Evolutionary conservation across 176 grass and related monocot genomes (phyloP), one percentile per base, ranked within the genome.

Genomic region (Paspalum notatum): DNA sequence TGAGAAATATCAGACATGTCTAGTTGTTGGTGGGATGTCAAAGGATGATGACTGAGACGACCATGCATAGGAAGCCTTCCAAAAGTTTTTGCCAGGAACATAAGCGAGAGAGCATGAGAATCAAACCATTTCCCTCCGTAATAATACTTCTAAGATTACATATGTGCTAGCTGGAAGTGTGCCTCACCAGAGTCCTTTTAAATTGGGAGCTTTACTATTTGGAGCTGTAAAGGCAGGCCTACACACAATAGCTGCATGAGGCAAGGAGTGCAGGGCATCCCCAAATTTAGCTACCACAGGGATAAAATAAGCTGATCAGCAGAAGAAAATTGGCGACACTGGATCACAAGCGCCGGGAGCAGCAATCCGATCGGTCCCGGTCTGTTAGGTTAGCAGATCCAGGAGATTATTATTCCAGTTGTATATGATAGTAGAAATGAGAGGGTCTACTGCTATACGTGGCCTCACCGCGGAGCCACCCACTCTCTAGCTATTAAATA

Each of bases 401-500:
- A 8, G 16, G 67, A 77, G 50, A 66, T 58, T 78, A 43, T 52
- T 67, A 75, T 42, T 52, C 43, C 51, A 32, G 3, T 32, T 32
- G 32, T 32, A 32, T 32, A 32, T 32, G 10, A 20, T 37, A 45
- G 39, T 38, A 74, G 68, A 60, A 68, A 66, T 16, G 66, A 42
- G 64, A 57, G n/a, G 51, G 21, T 32, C 32, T 24, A 22, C 14
- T 58, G 67, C 40, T 84, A 59, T 46, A 88, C 81, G 69, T 88
- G 49, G 81, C 68, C 74, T 72, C 24, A 76, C 73, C 72, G 26
- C 8, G 21, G 24, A 54, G 20, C 87, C 39, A 46, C 76, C 52
- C 73, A 44, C 32, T 79, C 61, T 11, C 49, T 74, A 69, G 20
- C 49, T 74, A 69, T 88, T 75, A 74, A 80, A 88, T 58, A 51